A percentile compares a stretch with the other conserved stretches of the same genome.
Evolutionary conservation across 176 grass and related monocot genomes (phyloP).

Genomic region (Hordeum marinum): DNA sequence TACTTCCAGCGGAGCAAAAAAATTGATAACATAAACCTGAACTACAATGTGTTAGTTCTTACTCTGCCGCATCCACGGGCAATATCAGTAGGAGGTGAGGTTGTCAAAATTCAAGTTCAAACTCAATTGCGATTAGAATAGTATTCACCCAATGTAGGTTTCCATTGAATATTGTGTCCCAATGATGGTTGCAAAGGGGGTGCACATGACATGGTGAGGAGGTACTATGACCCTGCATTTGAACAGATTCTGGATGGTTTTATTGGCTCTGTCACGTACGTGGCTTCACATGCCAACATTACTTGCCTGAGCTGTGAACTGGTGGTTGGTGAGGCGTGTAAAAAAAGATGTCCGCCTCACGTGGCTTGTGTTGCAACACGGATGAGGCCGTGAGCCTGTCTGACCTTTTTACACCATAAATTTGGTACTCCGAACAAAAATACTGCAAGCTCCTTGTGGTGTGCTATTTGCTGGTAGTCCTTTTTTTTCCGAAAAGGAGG

Average conservation of each 20-base stretch:
- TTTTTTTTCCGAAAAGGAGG: no score
- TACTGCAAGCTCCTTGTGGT: background rate
- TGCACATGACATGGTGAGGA: no score
- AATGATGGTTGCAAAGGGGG: no score
- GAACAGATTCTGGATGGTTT: slow-evolving; percentile 1
- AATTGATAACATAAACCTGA: background rate
- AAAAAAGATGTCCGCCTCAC: slow-evolving; percentile 8
- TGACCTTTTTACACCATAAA: background rate
- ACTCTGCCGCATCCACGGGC: background rate
- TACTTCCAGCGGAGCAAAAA: background rate
- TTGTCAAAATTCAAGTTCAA: no score
- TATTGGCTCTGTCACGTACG: background rate
- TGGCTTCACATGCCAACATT: slow-evolving; percentile 1
- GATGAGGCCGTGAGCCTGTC: background rate
- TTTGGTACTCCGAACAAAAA: no score
- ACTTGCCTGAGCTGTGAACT: background rate
- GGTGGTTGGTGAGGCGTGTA: slow-evolving; percentile 1
- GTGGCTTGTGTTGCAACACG: slow-evolving; percentile 12
- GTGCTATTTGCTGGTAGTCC: background rate
- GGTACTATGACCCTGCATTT: no score
- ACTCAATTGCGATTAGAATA: no score
- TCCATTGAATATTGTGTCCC: no score
- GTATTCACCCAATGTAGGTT: no score
- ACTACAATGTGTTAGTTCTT: background rate
- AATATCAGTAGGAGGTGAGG: background rate